Evolutionary conservation across 768 basidiomycete genomes (phyloP), one percentile per base, ranked within the genome.

Genomic region (Kwoniella botswanensis): DNA sequence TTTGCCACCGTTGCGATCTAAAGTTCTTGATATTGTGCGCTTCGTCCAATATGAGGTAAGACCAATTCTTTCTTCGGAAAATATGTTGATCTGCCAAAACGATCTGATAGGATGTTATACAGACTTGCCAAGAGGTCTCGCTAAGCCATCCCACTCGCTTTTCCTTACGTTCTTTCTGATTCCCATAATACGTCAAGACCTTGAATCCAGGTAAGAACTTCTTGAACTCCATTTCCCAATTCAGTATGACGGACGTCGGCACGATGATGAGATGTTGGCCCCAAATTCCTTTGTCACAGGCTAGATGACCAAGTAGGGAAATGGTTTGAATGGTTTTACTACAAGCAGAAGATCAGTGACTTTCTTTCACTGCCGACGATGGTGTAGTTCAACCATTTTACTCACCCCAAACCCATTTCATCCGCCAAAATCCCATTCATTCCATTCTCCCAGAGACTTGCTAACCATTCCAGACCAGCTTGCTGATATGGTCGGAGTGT

Each of bases 11-110:
- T 81, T 97, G 93, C 0, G 92, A 93, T 79, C 90, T 90, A 86
- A 95, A 96, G 82, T 97, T 97, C 85, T 95, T 95, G 89, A 97
- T 94, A 89, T 95, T 96, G 80, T 97, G 94, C 7, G 94, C 94
- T 83, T 97, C 94, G 80, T 97, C 94, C 5, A 97, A 89, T 65
- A 97, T 89, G 91, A 97, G 92, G 77, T 97, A 97, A 80, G 94
- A 93, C 94, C 94, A 96, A 60, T 88, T 86, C 84, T 93, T 95
- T 54, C 94, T 89, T 83, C 93, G 93, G 86, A 96, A 94, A 18
- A 94, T 91, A 76, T 92, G 89, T 63, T 92, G 90, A 80, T 97
- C 94, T 50, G 92, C 89, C 78, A 92, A 90, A n/a, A 93, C 94
- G 29, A 96, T 88, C 4, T 93, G 91, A 81, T 97, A 97, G 18